Evolutionary conservation across 495 filamentous ascomycete genomes (phyloP), one percentile per base, ranked within the genome.

Genomic region (Hypoxylon subgilvum): DNA sequence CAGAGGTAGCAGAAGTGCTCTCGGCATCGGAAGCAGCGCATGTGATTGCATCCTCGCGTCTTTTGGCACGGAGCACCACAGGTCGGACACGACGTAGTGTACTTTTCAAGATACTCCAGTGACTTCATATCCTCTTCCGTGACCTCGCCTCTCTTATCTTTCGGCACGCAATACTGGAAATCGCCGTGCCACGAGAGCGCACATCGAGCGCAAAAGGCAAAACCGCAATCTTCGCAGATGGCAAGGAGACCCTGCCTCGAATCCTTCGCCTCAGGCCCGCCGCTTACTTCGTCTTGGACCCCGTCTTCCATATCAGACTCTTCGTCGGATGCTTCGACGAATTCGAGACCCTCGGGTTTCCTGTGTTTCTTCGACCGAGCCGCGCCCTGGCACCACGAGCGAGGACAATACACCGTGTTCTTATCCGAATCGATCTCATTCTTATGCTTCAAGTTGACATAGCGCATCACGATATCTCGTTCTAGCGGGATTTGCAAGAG

Each of bases 1-100:
- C 94, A 98, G 4, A 98, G 86, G 66, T 97, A 98, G 72, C 94
- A 98, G 66, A 97, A 98, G 70, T 97, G 94, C 1, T 90, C 86
- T 35, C 84, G 77, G 75, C 94, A 98, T 49, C 88, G 86, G 71
- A 88, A 91, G 69, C 94, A 98, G 12, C 85, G 87, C 94, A 98
- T 98, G 68, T 98, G 94, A 71, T 98, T 98, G 83, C 94, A 98
- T 25, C 94, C 94, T 63, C 90, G 85, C 9, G 86, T 88, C 74
- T 98, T 98, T 63, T 97, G 89, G 16, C 85, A 86, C 0, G 89
- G 90, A 1, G 87, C 84, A n/a, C 75, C 81, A 71, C 94, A 98
- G 3, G 89, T 92, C n/a, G 94, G 94, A 67, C 94, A 98, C 7
- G 86, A 84, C 0, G 90, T 89, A 0, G 93, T 95, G 74, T 96